Evolutionary conservation across 108 stramenopile species (phyloP), one percentile per base, ranked within the genome.

Genomic region (Cyclotella distinguenda): DNA sequence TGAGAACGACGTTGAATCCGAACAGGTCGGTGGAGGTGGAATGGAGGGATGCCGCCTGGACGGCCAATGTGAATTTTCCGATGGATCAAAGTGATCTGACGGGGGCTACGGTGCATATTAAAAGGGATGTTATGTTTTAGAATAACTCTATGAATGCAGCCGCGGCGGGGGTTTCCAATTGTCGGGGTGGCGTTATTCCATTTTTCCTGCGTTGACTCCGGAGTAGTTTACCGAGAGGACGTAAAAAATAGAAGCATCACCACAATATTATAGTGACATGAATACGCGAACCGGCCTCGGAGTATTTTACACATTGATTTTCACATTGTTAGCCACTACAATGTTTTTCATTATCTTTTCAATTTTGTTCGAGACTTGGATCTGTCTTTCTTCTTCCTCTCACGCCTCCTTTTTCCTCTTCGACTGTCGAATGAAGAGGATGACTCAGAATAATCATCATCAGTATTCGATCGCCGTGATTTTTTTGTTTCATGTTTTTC

Each of bases 1-100:
- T 76, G 8, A 50, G 74, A 52, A 76, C 91, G 60, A 93, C 83
- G 38, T 53, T 93, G 44, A 88, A 77, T 53, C 91, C 91, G 62
- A 82, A 93, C 66, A 87, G 89, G 38, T 77, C 73, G 32, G 52
- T 93, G 11, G 81, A 88, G 58, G 77, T 93, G 43, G 88, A 90
- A 77, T 93, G 91, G 91, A 82, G 81, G 69, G 91, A 93, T 62
- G 68, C 62, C 46, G 87, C 72, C 22, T 93, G 91, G 91, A 90
- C 87, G 3, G 91, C 91, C 9, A 86, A 86, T 61, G 80, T 93
- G 18, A 83, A 83, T 58, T 81, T 87, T 68, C 88, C 88, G 7
- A 79, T 93, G 66, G 82, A 81, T 55, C 87, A 87, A 61, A 76
- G 67, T 32, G 71, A 81, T 43, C 60, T 93, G 61, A 68, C 39